These are phyloP conservation scores for Xanthoparmelia taractica DNA, from an alignment of 495 filamentous ascomycete species.

Conservation along the genomic window DNA sequence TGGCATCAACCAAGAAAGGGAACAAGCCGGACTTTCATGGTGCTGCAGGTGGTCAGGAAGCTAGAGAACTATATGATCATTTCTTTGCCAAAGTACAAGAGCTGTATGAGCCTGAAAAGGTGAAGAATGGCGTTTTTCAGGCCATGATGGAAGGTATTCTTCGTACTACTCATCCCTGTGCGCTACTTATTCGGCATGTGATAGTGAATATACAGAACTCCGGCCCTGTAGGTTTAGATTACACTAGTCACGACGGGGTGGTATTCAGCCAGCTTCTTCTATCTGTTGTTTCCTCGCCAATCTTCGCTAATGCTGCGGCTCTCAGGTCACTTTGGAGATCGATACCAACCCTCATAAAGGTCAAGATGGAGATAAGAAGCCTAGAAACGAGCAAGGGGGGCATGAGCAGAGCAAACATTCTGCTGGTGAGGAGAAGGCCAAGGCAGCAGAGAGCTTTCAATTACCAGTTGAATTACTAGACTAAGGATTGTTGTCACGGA, in stretches of 20 bases:
- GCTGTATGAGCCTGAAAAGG: constrained; percentile 62
- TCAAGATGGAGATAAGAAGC: constrained; percentile 26
- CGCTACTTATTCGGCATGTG: constrained; percentile 1
- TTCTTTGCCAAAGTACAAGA: constrained; percentile 73
- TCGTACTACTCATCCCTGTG: not conserved
- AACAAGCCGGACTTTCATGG: constrained; percentile 93
- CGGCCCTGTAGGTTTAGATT: constrained; percentile 43
- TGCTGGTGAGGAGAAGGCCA: not conserved
- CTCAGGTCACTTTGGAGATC: constrained; percentile 59
- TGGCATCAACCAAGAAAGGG: constrained; percentile 86
- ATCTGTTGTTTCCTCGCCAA: constrained; percentile 18
- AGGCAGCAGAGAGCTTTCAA: constrained; percentile 22
- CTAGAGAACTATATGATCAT: constrained; percentile 70
- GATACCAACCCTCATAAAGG: constrained; percentile 51
- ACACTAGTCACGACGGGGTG: constrained; percentile 56
- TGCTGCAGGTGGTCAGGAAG: constrained; percentile 67
- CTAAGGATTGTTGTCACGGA: not conserved
- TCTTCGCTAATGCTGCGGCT: constrained; percentile 11
- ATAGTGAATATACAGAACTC: constrained; percentile 24
- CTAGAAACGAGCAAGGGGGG: constrained; percentile 20
- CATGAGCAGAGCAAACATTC: constrained; percentile 18
- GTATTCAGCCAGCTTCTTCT: constrained; percentile 34
- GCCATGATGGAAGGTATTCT: constrained; percentile 89
- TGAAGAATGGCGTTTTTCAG: constrained; percentile 93
- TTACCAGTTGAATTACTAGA: constrained; percentile 18